A percentile compares a stretch with the other conserved stretches of the same genome.
These are phyloP conservation scores for Fusarium decemcellulare DNA, from an alignment of 2,329 filamentous ascomycete species.

Conservation along the genomic window DNA sequence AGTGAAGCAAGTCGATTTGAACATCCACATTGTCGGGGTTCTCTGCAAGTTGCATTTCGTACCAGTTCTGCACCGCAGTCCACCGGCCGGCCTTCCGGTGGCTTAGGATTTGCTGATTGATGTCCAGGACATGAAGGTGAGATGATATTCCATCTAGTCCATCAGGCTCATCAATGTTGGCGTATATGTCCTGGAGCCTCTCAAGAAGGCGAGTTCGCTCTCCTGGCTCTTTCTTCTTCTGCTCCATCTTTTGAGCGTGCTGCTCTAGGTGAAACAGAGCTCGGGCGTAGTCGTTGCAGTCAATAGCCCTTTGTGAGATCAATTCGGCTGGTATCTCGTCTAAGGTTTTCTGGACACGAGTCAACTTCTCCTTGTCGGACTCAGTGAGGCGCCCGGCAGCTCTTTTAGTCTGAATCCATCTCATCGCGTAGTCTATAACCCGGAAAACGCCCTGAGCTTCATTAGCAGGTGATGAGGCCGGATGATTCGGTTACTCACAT, in stretches of 20 bases:
- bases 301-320: slow-evolving; percentile 85
- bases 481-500: slow-evolving; percentile 69
- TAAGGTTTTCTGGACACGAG: slow-evolving; percentile 66
- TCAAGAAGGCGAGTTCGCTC: slow-evolving; percentile 79
- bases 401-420: slow-evolving; percentile 86
- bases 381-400: slow-evolving; percentile 47
- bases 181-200: slow-evolving; percentile 92
- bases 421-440: slow-evolving; percentile 90
- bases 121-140: slow-evolving; percentile 86
- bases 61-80: slow-evolving; percentile 97
- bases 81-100: slow-evolving; percentile 94
- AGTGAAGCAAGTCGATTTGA: slow-evolving; percentile 87
- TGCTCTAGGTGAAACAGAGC: slow-evolving; percentile 97
- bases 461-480: slow-evolving; percentile 18
- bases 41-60: slow-evolving; percentile 89
- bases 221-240: slow-evolving; percentile 60
- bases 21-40: slow-evolving; percentile 82
- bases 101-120: slow-evolving; percentile 93
- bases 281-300: slow-evolving; percentile 92
- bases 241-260: slow-evolving; percentile 74
- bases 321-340: slow-evolving; percentile 80
- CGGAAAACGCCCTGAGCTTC: slow-evolving; percentile 82
- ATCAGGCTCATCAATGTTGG: slow-evolving; percentile 97
- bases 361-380: slow-evolving; percentile 63
- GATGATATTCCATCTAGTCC: slow-evolving; percentile 95